Percentiles rank a stretch among this genome's conserved stretches.
Evolutionary conservation across 2,329 filamentous ascomycete species (phyloP).

Genomic region (Cladosporium austrohemisphaericum): DNA sequence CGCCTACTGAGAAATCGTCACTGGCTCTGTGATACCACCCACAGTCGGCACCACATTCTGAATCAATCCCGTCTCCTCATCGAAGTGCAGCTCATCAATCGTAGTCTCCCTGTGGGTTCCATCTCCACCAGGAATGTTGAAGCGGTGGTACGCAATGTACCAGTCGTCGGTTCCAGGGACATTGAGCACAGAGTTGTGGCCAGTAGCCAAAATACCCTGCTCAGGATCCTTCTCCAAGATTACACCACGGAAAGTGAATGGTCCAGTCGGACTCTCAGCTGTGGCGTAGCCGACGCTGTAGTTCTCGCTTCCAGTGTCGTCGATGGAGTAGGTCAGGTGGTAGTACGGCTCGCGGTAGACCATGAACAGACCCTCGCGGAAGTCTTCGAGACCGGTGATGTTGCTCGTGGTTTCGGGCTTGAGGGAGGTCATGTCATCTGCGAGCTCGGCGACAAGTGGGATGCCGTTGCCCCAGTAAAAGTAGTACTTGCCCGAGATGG

Average conservation of each 20-base stretch:
- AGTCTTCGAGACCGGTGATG: constrained; percentile 40
- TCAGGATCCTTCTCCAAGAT: constrained; percentile 42
- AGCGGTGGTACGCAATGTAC: constrained; percentile 51
- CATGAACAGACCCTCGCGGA: constrained; percentile 45
- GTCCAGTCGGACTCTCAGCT: constrained; percentile 36
- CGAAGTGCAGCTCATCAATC: constrained; percentile 42
- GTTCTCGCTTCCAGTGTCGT: constrained; percentile 45
- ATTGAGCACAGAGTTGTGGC: constrained; percentile 46
- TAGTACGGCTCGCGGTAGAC: constrained; percentile 45
- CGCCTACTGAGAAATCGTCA: background rate
- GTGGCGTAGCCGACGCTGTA: constrained; percentile 50
- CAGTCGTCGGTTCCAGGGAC: constrained; percentile 48
- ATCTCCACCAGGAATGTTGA: constrained; percentile 44
- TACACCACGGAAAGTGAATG: constrained; percentile 46
- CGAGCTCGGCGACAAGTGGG: constrained; percentile 42
- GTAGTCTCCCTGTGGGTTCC: constrained; percentile 44
- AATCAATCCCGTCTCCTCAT: constrained; percentile 37
- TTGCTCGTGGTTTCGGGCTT: constrained; percentile 34
- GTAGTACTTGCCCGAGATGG: constrained; percentile 25
- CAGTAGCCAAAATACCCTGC: constrained; percentile 45
- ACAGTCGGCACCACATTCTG: constrained; percentile 38
- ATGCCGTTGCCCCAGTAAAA: constrained; percentile 38
- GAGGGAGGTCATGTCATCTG: constrained; percentile 47
- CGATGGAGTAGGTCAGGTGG: constrained; percentile 49
- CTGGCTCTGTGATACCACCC: constrained; percentile 20